phyloP scores from a whole-genome alignment of 495 filamentous ascomycete species.

The Penicillium coffeae region DNA sequence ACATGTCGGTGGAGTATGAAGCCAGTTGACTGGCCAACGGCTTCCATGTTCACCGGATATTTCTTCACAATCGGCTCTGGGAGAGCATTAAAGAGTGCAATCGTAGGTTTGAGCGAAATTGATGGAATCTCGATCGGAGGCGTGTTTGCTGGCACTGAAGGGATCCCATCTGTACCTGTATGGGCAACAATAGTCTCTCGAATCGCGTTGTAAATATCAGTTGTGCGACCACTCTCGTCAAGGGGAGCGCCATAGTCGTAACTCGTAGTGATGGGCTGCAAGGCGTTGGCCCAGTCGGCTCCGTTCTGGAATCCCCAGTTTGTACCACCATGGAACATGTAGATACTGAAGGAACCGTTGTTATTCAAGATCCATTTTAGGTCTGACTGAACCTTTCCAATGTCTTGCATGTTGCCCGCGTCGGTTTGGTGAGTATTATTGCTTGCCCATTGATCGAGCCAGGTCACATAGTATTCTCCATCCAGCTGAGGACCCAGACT shows the following conservation, averaged over 20 bases:
- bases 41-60: conserved; percentile 39
- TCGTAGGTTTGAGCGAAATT: conserved; percentile 22
- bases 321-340: conserved; percentile 49
- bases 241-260: conserved; percentile 48
- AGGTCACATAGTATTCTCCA: conserved; percentile 44
- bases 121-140: conserved; percentile 26
- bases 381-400: conserved; percentile 23
- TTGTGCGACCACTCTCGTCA: conserved; percentile 45
- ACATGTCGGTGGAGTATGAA: conserved; percentile 39
- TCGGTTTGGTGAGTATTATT: conserved; percentile 26
- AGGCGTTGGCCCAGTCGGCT: conserved; percentile 34
- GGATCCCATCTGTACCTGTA: conserved; percentile 25
- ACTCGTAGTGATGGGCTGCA: conserved; percentile 37
- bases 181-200: conserved; percentile 33
- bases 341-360: conserved; percentile 40
- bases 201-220: conserved; percentile 35
- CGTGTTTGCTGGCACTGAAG: conserved; percentile 25
- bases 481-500: conserved; percentile 40
- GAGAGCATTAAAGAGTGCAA: conserved; percentile 26
- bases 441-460: conserved; percentile 37
- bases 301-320: conserved; percentile 46
- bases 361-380: conserved; percentile 36
- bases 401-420: conserved; percentile 11
- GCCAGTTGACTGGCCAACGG: conserved; percentile 37
- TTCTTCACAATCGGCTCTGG: conserved; percentile 14